A percentile compares a stretch with the other conserved stretches of the same genome.
These are phyloP conservation scores for Aspergillus bombycis DNA, from an alignment of 2,329 filamentous ascomycete species.

Conservation along the genomic window DNA sequence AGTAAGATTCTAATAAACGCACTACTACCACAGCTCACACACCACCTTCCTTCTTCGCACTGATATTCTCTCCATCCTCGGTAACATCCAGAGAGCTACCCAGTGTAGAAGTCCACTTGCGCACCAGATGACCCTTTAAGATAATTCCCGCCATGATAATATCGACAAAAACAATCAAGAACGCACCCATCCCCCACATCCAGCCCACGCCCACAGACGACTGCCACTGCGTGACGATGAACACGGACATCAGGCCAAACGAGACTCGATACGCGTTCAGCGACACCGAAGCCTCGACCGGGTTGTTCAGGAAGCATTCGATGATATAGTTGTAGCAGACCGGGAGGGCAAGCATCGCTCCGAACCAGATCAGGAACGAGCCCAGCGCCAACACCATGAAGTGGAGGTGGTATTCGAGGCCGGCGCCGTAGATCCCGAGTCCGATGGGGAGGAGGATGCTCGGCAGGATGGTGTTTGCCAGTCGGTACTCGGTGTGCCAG, in stretches of 20 bases:
- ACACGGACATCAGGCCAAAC: conserved; percentile 8
- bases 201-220: neutral
- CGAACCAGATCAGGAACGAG: conserved; percentile 46
- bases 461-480: conserved; percentile 29
- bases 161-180: conserved; percentile 9
- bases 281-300: conserved; percentile 8
- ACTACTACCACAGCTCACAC: neutral
- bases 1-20: too few species aligned
- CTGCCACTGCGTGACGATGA: conserved; percentile 11
- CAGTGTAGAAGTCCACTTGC: neutral
- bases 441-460: conserved; percentile 34
- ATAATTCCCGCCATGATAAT: conserved; percentile 3
- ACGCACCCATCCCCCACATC: conserved; percentile 8
- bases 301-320: conserved; percentile 36
- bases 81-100: conserved; percentile 3
- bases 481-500: conserved; percentile 41
- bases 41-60: conserved; percentile 8
- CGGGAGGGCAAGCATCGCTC: conserved; percentile 31
- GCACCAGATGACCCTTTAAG: conserved; percentile 2
- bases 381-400: conserved; percentile 46
- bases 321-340: conserved; percentile 32
- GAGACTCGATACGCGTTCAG: conserved; percentile 6
- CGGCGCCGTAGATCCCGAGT: conserved; percentile 41
- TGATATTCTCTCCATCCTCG: conserved; percentile 7
- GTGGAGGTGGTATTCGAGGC: conserved; percentile 45